A percentile compares a stretch with the other conserved stretches of the same genome.
Evolutionary conservation across 305 asterid genomes (phyloP).

Genomic region (Rubia tinctorum): DNA sequence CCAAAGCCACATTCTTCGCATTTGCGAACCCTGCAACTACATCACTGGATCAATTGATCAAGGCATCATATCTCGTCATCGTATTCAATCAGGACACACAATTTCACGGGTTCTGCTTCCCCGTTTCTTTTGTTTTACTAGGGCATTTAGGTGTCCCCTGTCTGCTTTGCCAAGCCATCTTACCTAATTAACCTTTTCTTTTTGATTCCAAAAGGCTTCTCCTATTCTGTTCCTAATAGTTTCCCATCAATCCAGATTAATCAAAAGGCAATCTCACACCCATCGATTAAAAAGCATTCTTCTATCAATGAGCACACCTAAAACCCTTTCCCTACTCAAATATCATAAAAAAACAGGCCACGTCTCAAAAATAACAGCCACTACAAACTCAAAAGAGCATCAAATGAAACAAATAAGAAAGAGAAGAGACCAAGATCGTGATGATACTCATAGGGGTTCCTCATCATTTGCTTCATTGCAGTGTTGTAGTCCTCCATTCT

Average conservation of each 20-base stretch:
- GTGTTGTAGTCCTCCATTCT: slow-evolving; percentile 73
- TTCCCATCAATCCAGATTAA: neutral
- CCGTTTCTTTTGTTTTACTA: neutral
- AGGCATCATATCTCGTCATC: neutral
- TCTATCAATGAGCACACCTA: neutral
- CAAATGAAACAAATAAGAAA: neutral
- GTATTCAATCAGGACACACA: neutral
- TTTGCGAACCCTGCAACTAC: neutral
- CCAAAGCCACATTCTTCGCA: neutral
- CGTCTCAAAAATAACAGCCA: neutral
- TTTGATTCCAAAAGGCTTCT: neutral
- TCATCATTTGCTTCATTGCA: slow-evolving; percentile 92
- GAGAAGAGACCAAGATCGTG: slow-evolving; percentile 75
- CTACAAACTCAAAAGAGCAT: neutral
- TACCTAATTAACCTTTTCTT: neutral
- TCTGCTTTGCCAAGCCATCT: neutral
- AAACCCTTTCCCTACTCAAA: neutral
- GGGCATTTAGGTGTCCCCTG: neutral
- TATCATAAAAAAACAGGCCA: neutral
- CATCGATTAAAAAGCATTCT: neutral
- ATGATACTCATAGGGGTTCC: slow-evolving; percentile 89
- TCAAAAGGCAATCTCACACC: neutral
- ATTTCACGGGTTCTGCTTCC: neutral
- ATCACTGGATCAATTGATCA: neutral
- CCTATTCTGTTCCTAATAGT: neutral